Evolutionary conservation across 1,284 basidiomycete genomes (phyloP), one percentile per base, ranked within the genome.

Genomic region (Irpex sp.): DNA sequence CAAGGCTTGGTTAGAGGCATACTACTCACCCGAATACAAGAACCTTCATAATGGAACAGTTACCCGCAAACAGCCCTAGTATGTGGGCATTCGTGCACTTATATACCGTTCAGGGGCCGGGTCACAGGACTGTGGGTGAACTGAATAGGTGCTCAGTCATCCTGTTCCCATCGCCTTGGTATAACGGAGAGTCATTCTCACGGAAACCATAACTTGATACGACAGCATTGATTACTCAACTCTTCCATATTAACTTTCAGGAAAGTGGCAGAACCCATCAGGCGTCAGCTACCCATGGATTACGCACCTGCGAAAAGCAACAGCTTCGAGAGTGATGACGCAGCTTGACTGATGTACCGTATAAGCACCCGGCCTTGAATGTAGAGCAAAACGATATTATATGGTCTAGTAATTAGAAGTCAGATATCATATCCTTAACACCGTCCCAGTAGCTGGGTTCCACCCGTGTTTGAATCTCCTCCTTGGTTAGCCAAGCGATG

Each of bases 401-500:
- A 34, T 31, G 8, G 54, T 58, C 58, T 59, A 72, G 11, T 44
- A 44, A 44, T 75, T 80, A 89, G 74, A 81, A 83, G 73, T 92
- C 88, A 60, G 91, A 92, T 68, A 96, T 79, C 75, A 95, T 88
- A 72, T 92, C 89, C 76, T 88, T 88, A 68, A 94, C 80, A 63
- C 85, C 83, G 57, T 81, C 72, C 93, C 93, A 96, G 71, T 95
- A 95, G 63, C 82, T 76, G 65, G 76, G 72, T 58, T 85, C 81
- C 36, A 93, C 86, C 54, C 81, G 82, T 49, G 83, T 76, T 73
- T 87, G 78, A 59, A 96, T 88, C 80, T 96, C 94, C 74, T 94
- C 85, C 76, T 94, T 93, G 62, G 93, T 95, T 66, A 96, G 80
- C 94, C 94, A 96, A 19, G 91, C 93, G 78, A 93, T 95, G 69